phyloP scores from a whole-genome alignment of 2,329 filamentous ascomycete species.

The Zymoseptoria tritici region DNA sequence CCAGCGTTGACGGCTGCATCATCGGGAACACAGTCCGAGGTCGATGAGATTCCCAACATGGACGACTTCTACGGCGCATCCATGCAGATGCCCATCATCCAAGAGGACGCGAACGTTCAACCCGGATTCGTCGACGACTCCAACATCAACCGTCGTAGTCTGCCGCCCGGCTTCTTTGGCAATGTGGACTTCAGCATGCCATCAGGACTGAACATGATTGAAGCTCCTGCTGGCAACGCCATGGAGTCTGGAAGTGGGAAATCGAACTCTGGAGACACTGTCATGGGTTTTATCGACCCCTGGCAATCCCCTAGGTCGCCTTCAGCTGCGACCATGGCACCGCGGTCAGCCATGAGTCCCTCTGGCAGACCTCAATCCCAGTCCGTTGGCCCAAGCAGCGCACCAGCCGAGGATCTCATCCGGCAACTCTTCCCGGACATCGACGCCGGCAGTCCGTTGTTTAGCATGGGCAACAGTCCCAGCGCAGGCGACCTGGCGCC shows the following conservation, averaged over 20 bases:
- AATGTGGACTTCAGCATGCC: constrained; percentile 19
- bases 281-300: constrained; percentile 9
- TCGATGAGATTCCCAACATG: constrained; percentile 30
- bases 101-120: constrained; percentile 19
- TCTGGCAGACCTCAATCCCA: constrained; percentile 21
- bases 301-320: constrained; percentile 21
- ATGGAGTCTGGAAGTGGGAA: constrained; percentile 8
- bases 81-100: constrained; percentile 24
- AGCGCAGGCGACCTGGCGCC: constrained; percentile 3
- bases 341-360: constrained; percentile 8
- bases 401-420: constrained; percentile 26
- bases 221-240: constrained; percentile 7
- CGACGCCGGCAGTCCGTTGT: constrained; percentile 18
- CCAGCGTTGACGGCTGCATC: constrained; percentile 33
- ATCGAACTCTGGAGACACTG: constrained; percentile 6
- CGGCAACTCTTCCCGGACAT: constrained; percentile 29
- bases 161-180: constrained; percentile 27
- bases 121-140: constrained; percentile 3
- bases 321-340: constrained; percentile 8
- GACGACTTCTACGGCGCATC: constrained; percentile 26
- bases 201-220: constrained; percentile 16
- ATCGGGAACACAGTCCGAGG: constrained; percentile 32
- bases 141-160: constrained; percentile 24
- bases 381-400: constrained; percentile 22
- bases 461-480: constrained; percentile 8